These are phyloP conservation scores for Claviceps fusiformis DNA, from an alignment of 2,329 filamentous ascomycete genomes.

Conservation along the genomic window DNA sequence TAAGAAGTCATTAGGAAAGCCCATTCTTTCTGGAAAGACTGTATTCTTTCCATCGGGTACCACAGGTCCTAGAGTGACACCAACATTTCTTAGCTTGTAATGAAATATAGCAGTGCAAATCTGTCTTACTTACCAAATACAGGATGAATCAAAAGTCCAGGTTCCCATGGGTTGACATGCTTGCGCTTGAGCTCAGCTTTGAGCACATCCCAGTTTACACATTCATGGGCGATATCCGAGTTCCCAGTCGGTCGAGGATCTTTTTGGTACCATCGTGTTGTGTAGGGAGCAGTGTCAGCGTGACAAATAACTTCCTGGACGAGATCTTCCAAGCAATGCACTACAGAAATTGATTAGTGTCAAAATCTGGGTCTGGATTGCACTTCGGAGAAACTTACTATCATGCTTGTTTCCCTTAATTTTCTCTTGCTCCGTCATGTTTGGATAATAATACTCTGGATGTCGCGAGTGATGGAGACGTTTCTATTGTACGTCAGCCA, in stretches of 20 bases:
- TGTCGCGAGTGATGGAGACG: background rate
- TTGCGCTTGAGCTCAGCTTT: background rate
- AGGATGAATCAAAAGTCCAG: background rate
- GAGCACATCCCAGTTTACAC: background rate
- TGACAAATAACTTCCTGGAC: background rate
- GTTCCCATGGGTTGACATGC: slow-evolving; percentile 1
- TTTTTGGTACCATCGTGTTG: background rate
- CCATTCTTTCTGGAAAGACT: background rate
- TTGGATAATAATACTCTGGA: background rate
- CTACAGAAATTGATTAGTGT: background rate
- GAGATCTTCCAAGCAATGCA: background rate
- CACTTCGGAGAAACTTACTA: background rate
- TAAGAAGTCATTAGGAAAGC: background rate
- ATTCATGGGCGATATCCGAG: background rate
- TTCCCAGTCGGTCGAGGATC: background rate
- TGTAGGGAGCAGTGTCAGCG: background rate
- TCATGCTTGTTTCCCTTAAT: background rate
- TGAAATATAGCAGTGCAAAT: background rate
- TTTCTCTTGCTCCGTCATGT: background rate
- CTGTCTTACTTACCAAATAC: background rate
- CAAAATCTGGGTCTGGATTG: background rate
- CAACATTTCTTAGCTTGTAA: background rate
- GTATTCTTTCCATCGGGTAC: background rate
- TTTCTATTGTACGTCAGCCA: background rate
- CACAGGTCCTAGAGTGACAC: background rate